Evolutionary conservation across 75 land plant species (phyloP).

Genomic region (Cunninghamia lanceolata): DNA sequence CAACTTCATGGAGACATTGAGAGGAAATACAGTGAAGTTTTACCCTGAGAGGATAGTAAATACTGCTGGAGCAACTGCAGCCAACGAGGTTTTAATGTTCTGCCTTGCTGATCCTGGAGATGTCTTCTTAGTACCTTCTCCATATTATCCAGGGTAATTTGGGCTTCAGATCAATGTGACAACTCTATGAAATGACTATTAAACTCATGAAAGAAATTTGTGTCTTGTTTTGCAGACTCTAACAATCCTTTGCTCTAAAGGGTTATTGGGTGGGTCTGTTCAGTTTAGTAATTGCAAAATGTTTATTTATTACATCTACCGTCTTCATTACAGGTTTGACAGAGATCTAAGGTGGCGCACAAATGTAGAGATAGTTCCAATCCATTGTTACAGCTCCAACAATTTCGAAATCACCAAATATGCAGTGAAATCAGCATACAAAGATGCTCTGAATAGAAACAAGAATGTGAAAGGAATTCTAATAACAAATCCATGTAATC

Average conservation of each 20-base stretch:
- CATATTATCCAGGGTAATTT: slow-evolving; percentile 75
- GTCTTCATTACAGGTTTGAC: slow-evolving; percentile 44
- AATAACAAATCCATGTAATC: slow-evolving; percentile 45
- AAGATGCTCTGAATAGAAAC: no score
- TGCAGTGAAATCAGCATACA: no score
- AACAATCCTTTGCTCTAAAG: not conserved
- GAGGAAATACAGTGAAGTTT: slow-evolving; percentile 24
- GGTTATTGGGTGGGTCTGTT: not conserved
- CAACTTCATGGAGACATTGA: slow-evolving; percentile 56
- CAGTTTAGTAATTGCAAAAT: not conserved
- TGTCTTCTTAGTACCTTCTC: slow-evolving; percentile 66
- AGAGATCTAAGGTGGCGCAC: slow-evolving; percentile 85
- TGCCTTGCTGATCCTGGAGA: slow-evolving; percentile 70
- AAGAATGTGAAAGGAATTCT: no score
- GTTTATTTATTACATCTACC: not conserved
- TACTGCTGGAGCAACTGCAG: slow-evolving; percentile 1
- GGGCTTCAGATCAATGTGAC: not conserved
- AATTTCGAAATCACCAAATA: no score
- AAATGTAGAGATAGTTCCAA: slow-evolving; percentile 70
- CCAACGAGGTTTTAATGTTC: slow-evolving; percentile 50
- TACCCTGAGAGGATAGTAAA: not conserved
- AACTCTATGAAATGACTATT: no score
- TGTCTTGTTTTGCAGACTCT: no score
- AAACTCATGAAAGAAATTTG: not conserved
- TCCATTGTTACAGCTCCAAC: slow-evolving; percentile 31